A percentile compares a stretch with the other conserved stretches of the same genome.
These are phyloP conservation scores for Elongisporangium prolatum DNA, from an alignment of 352 stramenopile genomes.

Conservation along the genomic window DNA sequence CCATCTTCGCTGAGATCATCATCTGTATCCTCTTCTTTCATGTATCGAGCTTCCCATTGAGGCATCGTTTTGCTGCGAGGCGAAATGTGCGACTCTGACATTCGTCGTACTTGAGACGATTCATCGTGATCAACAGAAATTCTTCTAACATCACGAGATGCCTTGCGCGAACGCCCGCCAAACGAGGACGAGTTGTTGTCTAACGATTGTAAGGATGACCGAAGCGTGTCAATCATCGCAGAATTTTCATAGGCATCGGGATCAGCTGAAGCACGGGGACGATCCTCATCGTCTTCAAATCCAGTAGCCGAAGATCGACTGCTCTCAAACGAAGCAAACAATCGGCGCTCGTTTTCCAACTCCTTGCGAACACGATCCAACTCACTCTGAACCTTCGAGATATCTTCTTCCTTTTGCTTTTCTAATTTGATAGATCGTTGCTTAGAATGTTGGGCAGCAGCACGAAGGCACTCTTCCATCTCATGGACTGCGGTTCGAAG, in stretches of 20 bases:
- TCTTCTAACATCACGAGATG: constrained; percentile 2
- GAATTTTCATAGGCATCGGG: constrained; percentile 26
- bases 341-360: constrained; percentile 40
- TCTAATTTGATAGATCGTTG: constrained; percentile 58
- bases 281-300: constrained; percentile 21
- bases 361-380: constrained; percentile 44
- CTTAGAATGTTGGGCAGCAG: constrained; percentile 42
- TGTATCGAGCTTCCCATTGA: not conserved
- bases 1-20: constrained; percentile 40
- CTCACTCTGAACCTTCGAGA: constrained; percentile 43
- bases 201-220: constrained; percentile 25
- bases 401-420: constrained; percentile 45
- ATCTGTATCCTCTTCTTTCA: constrained; percentile 11
- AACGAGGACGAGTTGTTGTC: constrained; percentile 3
- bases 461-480: constrained; percentile 51
- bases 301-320: constrained; percentile 21
- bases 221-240: constrained; percentile 27
- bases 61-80: constrained; percentile 12
- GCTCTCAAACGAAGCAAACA: constrained; percentile 27
- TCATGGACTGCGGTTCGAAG: constrained; percentile 48
- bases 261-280: constrained; percentile 6
- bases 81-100: constrained; percentile 22
- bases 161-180: constrained; percentile 18
- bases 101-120: constrained; percentile 6
- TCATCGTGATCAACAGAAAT: constrained; percentile 7